phyloP scores from a whole-genome alignment of 768 basidiomycete genomes.

The Plicaturopsis crispa region DNA sequence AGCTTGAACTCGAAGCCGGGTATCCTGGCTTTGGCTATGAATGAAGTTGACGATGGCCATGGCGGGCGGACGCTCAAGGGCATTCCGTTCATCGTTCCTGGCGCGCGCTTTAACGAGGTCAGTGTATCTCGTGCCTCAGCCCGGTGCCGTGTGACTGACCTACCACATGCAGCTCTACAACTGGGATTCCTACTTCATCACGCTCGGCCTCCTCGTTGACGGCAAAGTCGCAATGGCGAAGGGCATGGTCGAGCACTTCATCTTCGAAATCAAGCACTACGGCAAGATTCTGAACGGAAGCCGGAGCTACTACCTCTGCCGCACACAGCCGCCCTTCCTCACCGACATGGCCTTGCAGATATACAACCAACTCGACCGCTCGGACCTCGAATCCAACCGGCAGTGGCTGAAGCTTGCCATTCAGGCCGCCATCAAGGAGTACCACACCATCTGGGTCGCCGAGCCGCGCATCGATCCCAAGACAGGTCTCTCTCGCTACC shows the following conservation, averaged over 20 bases:
- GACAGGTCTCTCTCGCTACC: slow-evolving; percentile 90
- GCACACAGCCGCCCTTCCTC: slow-evolving; percentile 96
- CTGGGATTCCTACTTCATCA: slow-evolving; percentile 94
- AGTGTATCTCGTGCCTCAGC: slow-evolving; percentile 13
- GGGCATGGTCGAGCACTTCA: slow-evolving; percentile 98
- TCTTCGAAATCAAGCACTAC: slow-evolving; percentile 98
- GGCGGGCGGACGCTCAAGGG: slow-evolving; percentile 83
- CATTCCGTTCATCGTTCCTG: slow-evolving; percentile 95
- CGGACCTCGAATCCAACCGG: slow-evolving; percentile 68
- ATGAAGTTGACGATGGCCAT: slow-evolving; percentile 72
- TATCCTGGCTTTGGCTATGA: slow-evolving; percentile 92
- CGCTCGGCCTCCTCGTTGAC: slow-evolving; percentile 90
- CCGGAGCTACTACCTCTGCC: slow-evolving; percentile 90
- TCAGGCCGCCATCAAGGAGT: slow-evolving; percentile 97
- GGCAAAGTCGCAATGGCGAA: slow-evolving; percentile 92
- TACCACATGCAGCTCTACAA: slow-evolving; percentile 68
- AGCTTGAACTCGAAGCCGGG: slow-evolving; percentile 93
- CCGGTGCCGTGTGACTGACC: background rate
- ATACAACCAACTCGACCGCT: slow-evolving; percentile 90
- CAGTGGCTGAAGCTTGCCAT: slow-evolving; percentile 94
- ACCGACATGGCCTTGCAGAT: slow-evolving; percentile 99
- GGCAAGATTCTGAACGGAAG: slow-evolving; percentile 96
- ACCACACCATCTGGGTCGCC: slow-evolving; percentile 95
- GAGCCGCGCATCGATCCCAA: slow-evolving; percentile 91
- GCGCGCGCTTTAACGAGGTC: slow-evolving; percentile 91